Evolutionary conservation across 371 early-diverging fungal species (phyloP), one percentile per base, ranked within the genome.

Genomic region (Mucor velutinosus): DNA sequence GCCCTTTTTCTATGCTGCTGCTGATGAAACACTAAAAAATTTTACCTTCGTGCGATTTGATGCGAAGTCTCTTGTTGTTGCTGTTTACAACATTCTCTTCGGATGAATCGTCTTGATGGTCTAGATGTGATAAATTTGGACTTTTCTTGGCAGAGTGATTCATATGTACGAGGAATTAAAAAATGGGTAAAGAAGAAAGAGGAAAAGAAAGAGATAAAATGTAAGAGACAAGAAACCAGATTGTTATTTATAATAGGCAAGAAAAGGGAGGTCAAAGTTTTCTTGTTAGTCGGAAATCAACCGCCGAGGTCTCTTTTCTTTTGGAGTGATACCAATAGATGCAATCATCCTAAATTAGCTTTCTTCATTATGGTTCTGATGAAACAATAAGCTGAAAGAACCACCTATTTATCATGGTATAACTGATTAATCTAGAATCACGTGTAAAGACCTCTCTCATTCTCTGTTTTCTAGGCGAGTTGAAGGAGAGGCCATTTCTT

Each of bases 21-120:
- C 12, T 43, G 15, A 49, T 51, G 62, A 62, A 62, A 62, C 62
- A 62, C 30, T 37, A 23, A 51, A 35, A 4, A 27, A 29, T 57
- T 62, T 51, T 73, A 76, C 77, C 80, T 80, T 77, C 76, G 70
- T 80, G 77, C 15, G 77, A 71, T 65, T 76, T 77, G 33, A 77
- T 80, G 39, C 74, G 73, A 57, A 75, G 65, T 41, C 53, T 72
- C 72, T 51, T 60, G 17, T 59, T 59, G 59, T 32, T 58, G 10
- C 64, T 27, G 33, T 53, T 45, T 59, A 58, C 49, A 19, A 19
- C 51, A 7, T 51, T 55, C 11, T 55, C 55, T 30, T 55, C 55
- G 14, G 49, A 17, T 5, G 49, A 23, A 11, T 49, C 23, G 19
- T 49, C 7, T 21, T 10, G 23, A 21, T 49, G 49, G 19, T 49